Base-by-base conservation (phyloP, 2,329 filamentous ascomycete genomes). In the Fusarium liriodendri region DNA sequence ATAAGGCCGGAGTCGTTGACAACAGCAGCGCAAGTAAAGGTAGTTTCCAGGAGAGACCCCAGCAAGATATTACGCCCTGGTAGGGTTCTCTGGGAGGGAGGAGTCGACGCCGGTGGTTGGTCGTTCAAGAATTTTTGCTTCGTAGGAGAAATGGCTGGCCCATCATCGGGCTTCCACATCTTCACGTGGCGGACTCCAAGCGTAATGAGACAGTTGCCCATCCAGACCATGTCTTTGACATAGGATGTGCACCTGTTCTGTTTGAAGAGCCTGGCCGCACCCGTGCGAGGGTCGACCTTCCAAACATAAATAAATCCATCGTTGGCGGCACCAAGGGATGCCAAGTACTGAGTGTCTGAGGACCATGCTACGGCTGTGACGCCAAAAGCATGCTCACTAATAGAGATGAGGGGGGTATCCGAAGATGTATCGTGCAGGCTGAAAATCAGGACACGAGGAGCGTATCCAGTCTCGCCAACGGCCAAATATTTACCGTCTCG, bases 251-350 rank as follows among this genome's bases (percentile, higher is more conserved):
- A 98, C 81, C 97, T 94, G 83, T 98, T 91, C 77, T 98, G 87
- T 89, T 98, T 80, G 88, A 96, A 89, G 37, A 98, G 86, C 76
- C 88, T 95, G 2, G 95, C 92, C 22, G 92, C 89, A 20, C 95
- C 96, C 11, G 91, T 97, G 58, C 91, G 93, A n/a, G 92, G 85
- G 78, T 97, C 95, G 74, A 98, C 90, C 75, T 88, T 91, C 95
- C 96, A 98, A 32, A 98, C 88, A 80, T 96, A 97, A 22, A 99
- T 87, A 80, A 97, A 98, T 1, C 96, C 96, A 83, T 99, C 97
- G 80, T 98, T 98, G 64, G 93, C 89, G 20, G 93, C 90, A 32
- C 97, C 97, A 14, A 99, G 87, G 22, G 95, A 97, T 3, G 97
- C 97, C 37, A 99, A 88, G 82, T 93, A 97, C 73, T 89, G 92